Evolutionary conservation across 2,329 filamentous ascomycete genomes (phyloP).

Genomic region (Aspergillus transmontanensis): DNA sequence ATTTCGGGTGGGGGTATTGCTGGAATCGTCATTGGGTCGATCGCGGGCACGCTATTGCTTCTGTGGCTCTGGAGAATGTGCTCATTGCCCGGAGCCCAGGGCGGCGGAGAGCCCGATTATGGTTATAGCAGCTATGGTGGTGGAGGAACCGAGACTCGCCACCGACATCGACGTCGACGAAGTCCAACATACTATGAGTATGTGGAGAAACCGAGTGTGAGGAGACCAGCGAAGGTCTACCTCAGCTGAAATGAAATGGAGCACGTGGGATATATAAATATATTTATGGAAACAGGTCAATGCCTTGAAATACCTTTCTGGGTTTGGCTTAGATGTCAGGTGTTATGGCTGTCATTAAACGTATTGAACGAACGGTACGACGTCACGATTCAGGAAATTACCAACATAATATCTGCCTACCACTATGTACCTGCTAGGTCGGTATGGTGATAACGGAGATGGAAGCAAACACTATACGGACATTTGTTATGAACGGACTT

Average conservation of each 20-base stretch:
- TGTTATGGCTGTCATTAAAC: neutral
- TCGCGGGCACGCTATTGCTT: constrained; percentile 39
- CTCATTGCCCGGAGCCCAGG: constrained; percentile 24
- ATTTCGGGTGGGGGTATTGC: constrained; percentile 41
- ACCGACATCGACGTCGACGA: constrained; percentile 25
- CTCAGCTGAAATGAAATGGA: constrained; percentile 18
- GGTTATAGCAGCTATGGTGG: constrained; percentile 23
- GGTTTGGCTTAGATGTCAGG: neutral
- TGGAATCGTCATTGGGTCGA: constrained; percentile 44
- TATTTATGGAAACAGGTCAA: neutral
- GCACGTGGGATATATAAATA: neutral
- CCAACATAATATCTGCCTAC: neutral
- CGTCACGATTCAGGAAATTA: neutral
- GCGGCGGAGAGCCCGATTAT: constrained; percentile 26
- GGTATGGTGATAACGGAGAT: neutral
- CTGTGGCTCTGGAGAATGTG: constrained; percentile 40
- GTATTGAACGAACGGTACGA: neutral
- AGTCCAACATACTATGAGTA: constrained; percentile 32
- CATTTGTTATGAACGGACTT: neutral
- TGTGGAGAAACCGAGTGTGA: constrained; percentile 35
- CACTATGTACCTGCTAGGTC: neutral
- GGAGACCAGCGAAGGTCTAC: constrained; percentile 42
- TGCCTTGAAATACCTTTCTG: neutral
- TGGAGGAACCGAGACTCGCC: constrained; percentile 20
- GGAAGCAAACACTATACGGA: no score